Base-by-base conservation (phyloP, 768 basidiomycete species). In the Phylloporus scabripes region DNA sequence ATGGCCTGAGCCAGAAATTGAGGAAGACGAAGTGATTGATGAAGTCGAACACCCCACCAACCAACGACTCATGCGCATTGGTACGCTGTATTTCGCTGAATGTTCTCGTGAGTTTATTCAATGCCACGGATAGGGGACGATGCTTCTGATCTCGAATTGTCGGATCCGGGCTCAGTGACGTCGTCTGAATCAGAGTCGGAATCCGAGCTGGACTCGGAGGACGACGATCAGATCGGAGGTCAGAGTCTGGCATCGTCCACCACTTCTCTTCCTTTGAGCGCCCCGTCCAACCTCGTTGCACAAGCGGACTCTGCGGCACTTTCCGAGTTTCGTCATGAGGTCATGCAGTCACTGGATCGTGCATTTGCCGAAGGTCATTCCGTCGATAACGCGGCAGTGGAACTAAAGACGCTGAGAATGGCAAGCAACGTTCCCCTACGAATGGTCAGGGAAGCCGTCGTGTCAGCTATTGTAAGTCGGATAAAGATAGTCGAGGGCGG, bases 391-490 rank as follows among this genome's bases (percentile, higher is more conserved):
- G 92, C 93, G 1, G 77, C 89, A 1, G 87, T 98, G 53, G 95
- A 98, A 64, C 77, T 98, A 51, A 92, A 95, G 72, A 96, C 95
- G 38, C 78, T 99, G 39, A 87, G 94, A 42, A 95, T 98, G 91
- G 92, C 92, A 31, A 89, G 86, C 60, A 98, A 97, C 60, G 95
- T 97, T 23, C 80, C 89, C 10, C 76, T 96, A 17, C 78, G 77
- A n/a, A 76, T 82, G 44, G 93, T 96, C 14, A 77, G 88, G 45
- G 87, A 93, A 66, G 87, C 87, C 14, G 90, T 97, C n/a, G 75
- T 97, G 32, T 77, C 77, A n/a, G 87, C 82, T 33, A 76, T 98
- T 50, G 82, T 95, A 48, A 81, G 82, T 51, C 78, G 78, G 51
- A 83, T 93, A 40, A 72, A 72, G 42, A 68, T 91, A 36, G 74